These are phyloP conservation scores for Oenanthe sinensis DNA, from an alignment of 129 eudicot species.

Conservation along the genomic window DNA sequence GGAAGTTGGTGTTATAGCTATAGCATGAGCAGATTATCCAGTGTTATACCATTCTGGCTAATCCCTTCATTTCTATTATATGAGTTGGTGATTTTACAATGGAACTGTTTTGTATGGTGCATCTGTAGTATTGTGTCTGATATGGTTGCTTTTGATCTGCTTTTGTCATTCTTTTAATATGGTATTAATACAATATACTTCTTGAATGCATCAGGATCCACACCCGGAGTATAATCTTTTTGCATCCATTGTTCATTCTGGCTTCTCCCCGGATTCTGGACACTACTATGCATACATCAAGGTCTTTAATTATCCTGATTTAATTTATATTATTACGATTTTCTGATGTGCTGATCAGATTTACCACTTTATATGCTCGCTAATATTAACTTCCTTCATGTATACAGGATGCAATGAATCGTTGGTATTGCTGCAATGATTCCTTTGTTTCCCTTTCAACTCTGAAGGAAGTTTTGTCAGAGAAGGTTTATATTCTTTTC, in stretches of 20 bases:
- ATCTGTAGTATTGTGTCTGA: neutral
- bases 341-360: neutral
- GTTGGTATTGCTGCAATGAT: slow-evolving; percentile 99
- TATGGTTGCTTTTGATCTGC: neutral
- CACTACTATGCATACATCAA: slow-evolving; percentile 96
- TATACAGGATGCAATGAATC: slow-evolving; percentile 75
- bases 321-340: neutral
- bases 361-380: slow-evolving; percentile 2
- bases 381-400: slow-evolving; percentile 10
- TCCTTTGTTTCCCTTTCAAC: slow-evolving; percentile 61
- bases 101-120: neutral
- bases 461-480: slow-evolving; percentile 80
- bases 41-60: neutral
- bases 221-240: slow-evolving; percentile 80
- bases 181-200: slow-evolving; percentile 6
- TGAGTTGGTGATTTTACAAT: neutral
- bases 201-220: slow-evolving; percentile 51
- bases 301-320: slow-evolving; percentile 32
- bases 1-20: neutral
- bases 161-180: neutral
- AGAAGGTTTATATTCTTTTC: slow-evolving; percentile 88
- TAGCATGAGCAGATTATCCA: neutral
- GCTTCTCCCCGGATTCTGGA: slow-evolving; percentile 90
- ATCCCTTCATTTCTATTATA: neutral
- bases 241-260: slow-evolving; percentile 94